Evolutionary conservation across 352 stramenopile species (phyloP).

Genomic region (Lagenidium giganteum): DNA sequence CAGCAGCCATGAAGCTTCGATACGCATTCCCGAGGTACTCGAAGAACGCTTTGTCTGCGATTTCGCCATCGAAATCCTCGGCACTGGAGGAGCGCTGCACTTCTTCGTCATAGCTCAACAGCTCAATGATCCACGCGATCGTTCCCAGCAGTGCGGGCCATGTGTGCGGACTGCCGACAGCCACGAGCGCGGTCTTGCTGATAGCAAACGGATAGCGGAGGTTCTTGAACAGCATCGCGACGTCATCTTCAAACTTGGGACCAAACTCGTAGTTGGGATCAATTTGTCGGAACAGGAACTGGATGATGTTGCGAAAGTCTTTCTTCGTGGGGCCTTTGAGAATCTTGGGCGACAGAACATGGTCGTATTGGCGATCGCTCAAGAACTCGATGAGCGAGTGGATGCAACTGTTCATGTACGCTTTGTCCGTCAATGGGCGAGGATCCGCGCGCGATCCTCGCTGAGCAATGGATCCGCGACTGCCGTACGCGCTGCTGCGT

Average conservation of each 20-base stretch:
- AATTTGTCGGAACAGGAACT: slow-evolving; percentile 94
- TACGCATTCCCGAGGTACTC: slow-evolving; percentile 93
- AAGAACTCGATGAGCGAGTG: slow-evolving; percentile 94
- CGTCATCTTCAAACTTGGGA: slow-evolving; percentile 73
- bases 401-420: slow-evolving; percentile 91
- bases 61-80: slow-evolving; percentile 65
- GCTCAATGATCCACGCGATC: slow-evolving; percentile 97
- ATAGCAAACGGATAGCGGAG: slow-evolving; percentile 95
- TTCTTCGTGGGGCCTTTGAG: slow-evolving; percentile 92
- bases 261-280: slow-evolving; percentile 89
- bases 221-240: slow-evolving; percentile 62
- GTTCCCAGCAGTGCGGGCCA: slow-evolving; percentile 95
- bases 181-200: slow-evolving; percentile 93
- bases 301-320: slow-evolving; percentile 97
- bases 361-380: slow-evolving; percentile 85
- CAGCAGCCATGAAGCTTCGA: slow-evolving; percentile 89
- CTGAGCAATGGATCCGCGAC: slow-evolving; percentile 43
- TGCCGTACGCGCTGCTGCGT: slow-evolving; percentile 63
- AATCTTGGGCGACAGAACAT: slow-evolving; percentile 88
- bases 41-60: slow-evolving; percentile 91
- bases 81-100: slow-evolving; percentile 50
- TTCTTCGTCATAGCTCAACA: slow-evolving; percentile 88
- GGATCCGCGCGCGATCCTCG: slow-evolving; percentile 61
- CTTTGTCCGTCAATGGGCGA: slow-evolving; percentile 86
- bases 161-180: slow-evolving; percentile 93